Evolutionary conservation across 768 basidiomycete genomes (phyloP).

Genomic region (Mycena olivaceomarginata): DNA sequence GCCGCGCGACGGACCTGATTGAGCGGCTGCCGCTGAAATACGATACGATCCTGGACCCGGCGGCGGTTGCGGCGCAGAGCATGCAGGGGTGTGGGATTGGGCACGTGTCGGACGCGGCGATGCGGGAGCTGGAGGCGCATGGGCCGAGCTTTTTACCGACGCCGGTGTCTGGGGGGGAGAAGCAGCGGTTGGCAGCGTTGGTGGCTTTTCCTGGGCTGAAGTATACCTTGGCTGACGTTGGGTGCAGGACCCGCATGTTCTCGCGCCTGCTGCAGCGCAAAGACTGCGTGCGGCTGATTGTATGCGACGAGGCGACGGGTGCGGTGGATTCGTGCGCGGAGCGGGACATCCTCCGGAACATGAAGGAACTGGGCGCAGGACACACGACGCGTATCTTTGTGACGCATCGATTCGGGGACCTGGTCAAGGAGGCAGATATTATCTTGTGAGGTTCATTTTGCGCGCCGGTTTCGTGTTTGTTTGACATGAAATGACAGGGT

Average conservation of each 20-base stretch:
- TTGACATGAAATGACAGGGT: slow-evolving; percentile 52
- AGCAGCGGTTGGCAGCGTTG: slow-evolving; percentile 69
- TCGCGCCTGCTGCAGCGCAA: slow-evolving; percentile 66
- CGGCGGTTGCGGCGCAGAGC: slow-evolving; percentile 52
- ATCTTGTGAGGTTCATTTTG: slow-evolving; percentile 65
- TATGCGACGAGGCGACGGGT: slow-evolving; percentile 77
- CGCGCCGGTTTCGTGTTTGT: slow-evolving; percentile 13
- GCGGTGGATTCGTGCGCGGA: slow-evolving; percentile 75
- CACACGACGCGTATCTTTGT: slow-evolving; percentile 73
- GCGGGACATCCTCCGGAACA: slow-evolving; percentile 63
- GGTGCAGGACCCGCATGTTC: slow-evolving; percentile 55
- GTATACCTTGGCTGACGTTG: neutral
- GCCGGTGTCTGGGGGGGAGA: slow-evolving; percentile 66
- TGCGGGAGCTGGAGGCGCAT: slow-evolving; percentile 55
- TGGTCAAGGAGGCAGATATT: slow-evolving; percentile 69
- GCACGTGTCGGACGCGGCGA: slow-evolving; percentile 50
- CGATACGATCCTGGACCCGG: slow-evolving; percentile 62
- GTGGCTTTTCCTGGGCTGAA: slow-evolving; percentile 43
- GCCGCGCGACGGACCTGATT: slow-evolving; percentile 64
- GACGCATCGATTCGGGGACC: slow-evolving; percentile 72
- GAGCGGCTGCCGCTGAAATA: slow-evolving; percentile 58
- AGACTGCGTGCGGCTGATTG: slow-evolving; percentile 66
- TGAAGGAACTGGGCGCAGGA: slow-evolving; percentile 61
- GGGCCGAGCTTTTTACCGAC: slow-evolving; percentile 52
- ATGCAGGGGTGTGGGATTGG: slow-evolving; percentile 52